These are phyloP conservation scores for Cutaneotrichosporon dermatis DNA, from an alignment of 1,284 basidiomycete species.

Conservation along the genomic window DNA sequence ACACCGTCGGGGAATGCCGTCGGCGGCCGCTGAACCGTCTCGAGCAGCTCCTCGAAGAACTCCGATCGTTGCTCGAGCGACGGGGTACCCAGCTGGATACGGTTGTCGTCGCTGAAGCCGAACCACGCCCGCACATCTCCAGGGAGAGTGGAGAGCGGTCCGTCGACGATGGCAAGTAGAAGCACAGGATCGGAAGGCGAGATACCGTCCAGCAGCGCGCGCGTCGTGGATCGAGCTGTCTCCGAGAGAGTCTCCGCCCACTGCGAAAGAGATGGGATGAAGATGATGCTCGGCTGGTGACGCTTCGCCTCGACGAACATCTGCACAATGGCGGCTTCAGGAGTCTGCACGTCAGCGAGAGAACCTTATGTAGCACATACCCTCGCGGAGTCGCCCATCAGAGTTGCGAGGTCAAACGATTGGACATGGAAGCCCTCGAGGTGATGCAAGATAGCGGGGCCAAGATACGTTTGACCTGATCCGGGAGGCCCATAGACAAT, in stretches of 20 bases:
- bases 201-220: slow-evolving; percentile 84
- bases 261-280: slow-evolving; percentile 80
- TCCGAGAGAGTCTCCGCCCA: slow-evolving; percentile 87
- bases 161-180: slow-evolving; percentile 82
- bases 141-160: slow-evolving; percentile 65
- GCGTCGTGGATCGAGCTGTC: slow-evolving; percentile 75
- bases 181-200: slow-evolving; percentile 87
- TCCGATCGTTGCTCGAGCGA: slow-evolving; percentile 58
- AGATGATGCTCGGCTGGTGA: slow-evolving; percentile 92
- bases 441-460: slow-evolving; percentile 85
- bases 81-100: slow-evolving; percentile 61
- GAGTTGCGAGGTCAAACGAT: slow-evolving; percentile 80
- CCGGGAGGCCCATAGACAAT: slow-evolving; percentile 75
- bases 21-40: slow-evolving; percentile 68
- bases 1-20: slow-evolving; percentile 88
- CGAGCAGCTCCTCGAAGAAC: slow-evolving; percentile 74
- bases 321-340: slow-evolving; percentile 89
- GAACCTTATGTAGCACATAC: slow-evolving; percentile 47
- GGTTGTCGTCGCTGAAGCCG: slow-evolving; percentile 69
- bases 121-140: slow-evolving; percentile 89
- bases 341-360: slow-evolving; percentile 56
- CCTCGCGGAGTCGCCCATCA: slow-evolving; percentile 84
- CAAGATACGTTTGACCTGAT: slow-evolving; percentile 87
- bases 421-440: slow-evolving; percentile 95
- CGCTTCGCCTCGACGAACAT: slow-evolving; percentile 97